Conservation (phyloP, 2,329 filamentous ascomycete genomes). For the Apiospora pterosperma region DNA sequence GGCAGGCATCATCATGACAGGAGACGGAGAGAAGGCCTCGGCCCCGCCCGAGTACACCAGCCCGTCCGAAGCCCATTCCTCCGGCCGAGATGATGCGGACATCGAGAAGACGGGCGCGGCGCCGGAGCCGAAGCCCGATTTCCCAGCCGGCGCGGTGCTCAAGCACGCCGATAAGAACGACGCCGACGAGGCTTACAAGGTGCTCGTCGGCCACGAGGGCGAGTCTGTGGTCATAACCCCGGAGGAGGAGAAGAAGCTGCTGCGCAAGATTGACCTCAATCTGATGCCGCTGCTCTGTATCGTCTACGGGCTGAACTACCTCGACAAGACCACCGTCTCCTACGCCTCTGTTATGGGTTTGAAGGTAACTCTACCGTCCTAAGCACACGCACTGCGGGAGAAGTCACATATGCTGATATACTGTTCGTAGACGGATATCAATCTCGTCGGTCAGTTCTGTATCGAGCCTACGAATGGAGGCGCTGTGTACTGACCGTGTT, state of each 20-base stretch:
- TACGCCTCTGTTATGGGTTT: constrained; percentile 54
- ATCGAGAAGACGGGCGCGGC: neutral
- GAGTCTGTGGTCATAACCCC: constrained; percentile 33
- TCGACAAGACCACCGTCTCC: constrained; percentile 41
- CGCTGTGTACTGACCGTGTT: neutral
- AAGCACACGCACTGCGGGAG: too few relatives aligned
- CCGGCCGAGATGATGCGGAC: neutral
- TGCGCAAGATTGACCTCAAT: constrained; percentile 43
- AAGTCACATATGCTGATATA: constrained; percentile 17
- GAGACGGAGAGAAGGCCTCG: neutral
- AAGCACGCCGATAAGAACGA: constrained; percentile 36
- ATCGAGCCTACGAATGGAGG: neutral
- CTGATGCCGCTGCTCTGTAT: constrained; percentile 52
- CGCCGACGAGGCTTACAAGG: constrained; percentile 40
- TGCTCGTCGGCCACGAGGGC: constrained; percentile 30
- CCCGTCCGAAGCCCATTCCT: neutral
- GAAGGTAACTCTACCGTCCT: constrained; percentile 23
- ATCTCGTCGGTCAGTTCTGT: constrained; percentile 18
- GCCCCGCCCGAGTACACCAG: neutral
- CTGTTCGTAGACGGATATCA: constrained; percentile 38
- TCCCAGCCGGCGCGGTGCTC: neutral
- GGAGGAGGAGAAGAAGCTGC: constrained; percentile 35
- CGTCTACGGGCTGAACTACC: constrained; percentile 56
- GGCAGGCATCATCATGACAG: neutral
- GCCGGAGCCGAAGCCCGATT: neutral